A percentile compares a stretch with the other conserved stretches of the same genome.
Conservation (phyloP, 75 land plant genomes). For the Picea sitchensis region DNA sequence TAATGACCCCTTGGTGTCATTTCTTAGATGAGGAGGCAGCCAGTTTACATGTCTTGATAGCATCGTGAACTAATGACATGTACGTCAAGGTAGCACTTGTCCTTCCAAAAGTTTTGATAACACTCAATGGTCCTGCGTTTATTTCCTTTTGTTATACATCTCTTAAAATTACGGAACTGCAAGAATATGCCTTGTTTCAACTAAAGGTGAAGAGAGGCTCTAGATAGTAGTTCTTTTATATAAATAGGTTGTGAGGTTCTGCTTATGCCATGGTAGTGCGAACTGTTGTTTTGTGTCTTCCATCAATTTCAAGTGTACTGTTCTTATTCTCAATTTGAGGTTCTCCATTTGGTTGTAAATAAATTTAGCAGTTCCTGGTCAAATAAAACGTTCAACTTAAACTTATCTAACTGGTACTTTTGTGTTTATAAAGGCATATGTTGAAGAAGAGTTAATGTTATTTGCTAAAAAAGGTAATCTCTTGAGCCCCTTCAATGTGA, state of each 20-base stretch:
- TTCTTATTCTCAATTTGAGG: neutral
- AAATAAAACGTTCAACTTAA: neutral
- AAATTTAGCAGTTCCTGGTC: neutral
- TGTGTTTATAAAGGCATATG: neutral
- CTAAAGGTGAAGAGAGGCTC: neutral
- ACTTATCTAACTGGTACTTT: neutral
- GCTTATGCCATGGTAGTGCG: too few relatives aligned
- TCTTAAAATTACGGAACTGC: neutral
- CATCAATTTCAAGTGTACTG: too few relatives aligned
- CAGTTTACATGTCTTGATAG: slow-evolving; percentile 1
- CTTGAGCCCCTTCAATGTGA: neutral
- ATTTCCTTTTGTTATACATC: neutral
- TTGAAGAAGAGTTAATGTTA: neutral
- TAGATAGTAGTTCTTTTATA: neutral
- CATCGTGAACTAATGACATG: neutral
- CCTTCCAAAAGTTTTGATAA: neutral
- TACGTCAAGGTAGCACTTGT: neutral
- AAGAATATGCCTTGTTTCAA: neutral
- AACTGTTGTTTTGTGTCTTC: too few relatives aligned
- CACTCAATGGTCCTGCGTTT: neutral
- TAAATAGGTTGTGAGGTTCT: neutral
- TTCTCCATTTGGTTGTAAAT: neutral
- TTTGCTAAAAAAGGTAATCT: neutral
- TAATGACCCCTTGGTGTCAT: neutral
- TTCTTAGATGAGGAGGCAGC: neutral